A percentile compares a stretch with the other conserved stretches of the same genome.
phyloP scores from a whole-genome alignment of 768 basidiomycete species.

The Strobilomyces echinocephalus region DNA sequence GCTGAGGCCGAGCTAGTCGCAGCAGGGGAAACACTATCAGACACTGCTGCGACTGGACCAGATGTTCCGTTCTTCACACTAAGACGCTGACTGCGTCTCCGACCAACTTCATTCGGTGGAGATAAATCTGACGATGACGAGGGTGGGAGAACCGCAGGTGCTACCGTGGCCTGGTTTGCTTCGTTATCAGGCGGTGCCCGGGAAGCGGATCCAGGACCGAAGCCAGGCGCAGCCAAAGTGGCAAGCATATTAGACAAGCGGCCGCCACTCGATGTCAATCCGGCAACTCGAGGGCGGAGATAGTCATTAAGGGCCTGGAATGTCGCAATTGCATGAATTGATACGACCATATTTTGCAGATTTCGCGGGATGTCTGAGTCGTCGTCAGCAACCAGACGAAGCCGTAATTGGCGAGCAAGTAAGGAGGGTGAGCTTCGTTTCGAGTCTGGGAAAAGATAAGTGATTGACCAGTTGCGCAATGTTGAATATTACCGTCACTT shows the following conservation, averaged over 20 bases:
- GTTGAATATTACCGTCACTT: conserved; percentile 55
- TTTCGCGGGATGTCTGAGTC: conserved; percentile 84
- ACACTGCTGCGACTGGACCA: conserved; percentile 10
- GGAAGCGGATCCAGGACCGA: conserved; percentile 48
- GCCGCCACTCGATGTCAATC: conserved; percentile 53
- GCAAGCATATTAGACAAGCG: conserved; percentile 87
- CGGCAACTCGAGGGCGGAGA: conserved; percentile 83
- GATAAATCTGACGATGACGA: conserved; percentile 34
- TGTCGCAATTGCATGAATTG: conserved; percentile 96
- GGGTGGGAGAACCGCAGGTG: conserved; percentile 22
- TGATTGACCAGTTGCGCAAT: neutral
- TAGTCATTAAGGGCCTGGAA: conserved; percentile 98
- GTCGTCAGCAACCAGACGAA: conserved; percentile 85
- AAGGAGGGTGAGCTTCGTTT: conserved; percentile 87
- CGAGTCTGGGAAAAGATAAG: conserved; percentile 50
- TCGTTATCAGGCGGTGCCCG: conserved; percentile 32
- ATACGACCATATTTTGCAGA: conserved; percentile 88
- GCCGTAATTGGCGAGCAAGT: conserved; percentile 86
- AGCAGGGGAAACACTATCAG: conserved; percentile 12
- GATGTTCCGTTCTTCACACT: conserved; percentile 56
- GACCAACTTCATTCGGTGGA: conserved; percentile 41
- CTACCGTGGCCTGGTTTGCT: conserved; percentile 29
- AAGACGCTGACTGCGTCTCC: conserved; percentile 79
- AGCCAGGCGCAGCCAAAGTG: conserved; percentile 75
- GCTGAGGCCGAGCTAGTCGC: conserved; percentile 26